Evolutionary conservation across 306 rosid genomes (phyloP), one percentile per base, ranked within the genome.

Genomic region (Erythrophleum fordii): DNA sequence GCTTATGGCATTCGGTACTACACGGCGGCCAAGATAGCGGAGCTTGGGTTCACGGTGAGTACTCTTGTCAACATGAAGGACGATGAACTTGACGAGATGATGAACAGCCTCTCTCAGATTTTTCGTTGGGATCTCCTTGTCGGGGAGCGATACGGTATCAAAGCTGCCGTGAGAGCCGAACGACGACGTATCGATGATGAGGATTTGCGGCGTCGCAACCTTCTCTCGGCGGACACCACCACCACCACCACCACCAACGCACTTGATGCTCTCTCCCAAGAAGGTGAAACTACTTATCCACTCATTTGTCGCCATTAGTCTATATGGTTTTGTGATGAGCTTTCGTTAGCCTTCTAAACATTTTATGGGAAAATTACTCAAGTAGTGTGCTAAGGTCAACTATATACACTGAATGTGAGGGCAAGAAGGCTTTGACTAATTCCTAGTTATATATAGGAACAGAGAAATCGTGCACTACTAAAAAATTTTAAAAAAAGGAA

Each of bases 81-180:
- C n/a, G 93, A 85, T 12, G 99, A 95, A 83, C 88, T 95, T 8
- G 99, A 95, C 59, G 99, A 95, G 25, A 95, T 95, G 99, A 95
- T 95, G 97, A 93, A 77, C 87, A 91, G 97, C 83, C 80, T 93
- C 11, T 90, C 89, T 7, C 99, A 92, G 78, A 87, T 90, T 58
- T 95, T 93, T 53, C 87, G 94, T 0, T 90, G 97, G 97, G 97
- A 95, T 26, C 94, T 95, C 18, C 94, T 93, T 42, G 96, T 93
- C 5, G 99, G 99, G 0, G 99, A 95, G 70, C 82, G 96, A 25
- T 95, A 95, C 77, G 99, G 99, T 8, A 88, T 95, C 73, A 95
- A 93, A 85, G 97, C 99, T 2, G 94, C 99, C 44, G 84, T 95
- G 3, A 74, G 99, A 78, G 98, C 99, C 11, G 94, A 95, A 76